Base-by-base conservation (phyloP, 2,329 filamentous ascomycete genomes). In the Capronia epimyces region DNA sequence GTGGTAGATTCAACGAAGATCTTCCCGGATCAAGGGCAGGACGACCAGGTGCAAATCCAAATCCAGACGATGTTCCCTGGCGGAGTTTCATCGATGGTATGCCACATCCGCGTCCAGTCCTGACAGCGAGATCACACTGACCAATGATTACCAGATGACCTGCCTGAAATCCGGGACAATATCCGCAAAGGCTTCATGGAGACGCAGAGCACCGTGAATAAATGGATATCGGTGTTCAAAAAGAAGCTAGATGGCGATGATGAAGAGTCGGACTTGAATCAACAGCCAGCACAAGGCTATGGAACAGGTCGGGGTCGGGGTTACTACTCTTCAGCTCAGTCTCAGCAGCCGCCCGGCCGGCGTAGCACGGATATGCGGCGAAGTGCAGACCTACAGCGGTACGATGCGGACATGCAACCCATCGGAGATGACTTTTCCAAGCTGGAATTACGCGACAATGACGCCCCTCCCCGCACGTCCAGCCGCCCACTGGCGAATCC, bases 231-330 rank as follows among this genome's bases (percentile, higher is more conserved):
- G 44, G 89, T 83, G 57, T 75, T 98, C 66, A 93, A 88, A 73
- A 97, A 97, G 79, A 88, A 84, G 69, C 80, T 98, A 27, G 90
- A 97, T 63, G 91, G 93, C 43, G 88, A 93, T 58, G 87, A 89
- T 51, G 80, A 85, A 47, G 86, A 89, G 20, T 80, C 82, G 6
- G 80, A 84, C 48, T 67, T 58, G 64, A 63, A 15, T 40, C 48
- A 52, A 24, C 43, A 69, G 61, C 24, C 61, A 34, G 42, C 60
- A 61, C 74, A 67, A 60, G 66, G 65, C 48, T 66, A 70, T 54
- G 68, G 67, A 34, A 58, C 64, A 48, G 61, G 29, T 18, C 15
- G 15, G 5, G 34, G 34, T 20, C 34, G 15, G 20, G 34, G 34
- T 5, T 37, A 18, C 34, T 18, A 37, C 16, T 15, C 15, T 37